Conservation (phyloP, 2,329 filamentous ascomycete species). For the Penicillium sp. region DNA sequence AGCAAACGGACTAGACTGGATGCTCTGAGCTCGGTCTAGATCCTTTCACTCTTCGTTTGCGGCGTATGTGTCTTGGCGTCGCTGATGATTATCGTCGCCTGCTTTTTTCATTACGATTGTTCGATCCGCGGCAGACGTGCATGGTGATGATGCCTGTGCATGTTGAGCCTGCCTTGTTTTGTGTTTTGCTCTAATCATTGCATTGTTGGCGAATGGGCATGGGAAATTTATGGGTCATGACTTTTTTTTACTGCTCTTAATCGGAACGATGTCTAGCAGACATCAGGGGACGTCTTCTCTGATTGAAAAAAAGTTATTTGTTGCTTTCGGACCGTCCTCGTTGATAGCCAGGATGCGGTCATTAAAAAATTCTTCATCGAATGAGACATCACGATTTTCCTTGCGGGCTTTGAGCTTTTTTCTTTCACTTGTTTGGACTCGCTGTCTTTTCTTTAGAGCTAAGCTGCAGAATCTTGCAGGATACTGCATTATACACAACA, state of each 20-base stretch:
- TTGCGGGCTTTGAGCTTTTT: background rate
- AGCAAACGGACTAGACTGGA: slow-evolving; percentile 92
- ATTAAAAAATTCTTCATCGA: slow-evolving; percentile 2
- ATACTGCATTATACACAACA: background rate
- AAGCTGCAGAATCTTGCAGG: background rate
- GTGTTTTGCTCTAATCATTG: slow-evolving; percentile 25
- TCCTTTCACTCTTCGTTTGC: background rate
- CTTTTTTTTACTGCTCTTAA: slow-evolving; percentile 11
- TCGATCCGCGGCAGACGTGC: slow-evolving; percentile 22
- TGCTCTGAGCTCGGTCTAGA: slow-evolving; percentile 49
- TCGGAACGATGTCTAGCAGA: slow-evolving; percentile 16
- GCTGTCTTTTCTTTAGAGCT: background rate
- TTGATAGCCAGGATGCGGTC: slow-evolving; percentile 1
- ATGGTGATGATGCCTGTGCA: slow-evolving; percentile 29
- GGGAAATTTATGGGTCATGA: slow-evolving; percentile 24
- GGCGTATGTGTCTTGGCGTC: background rate
- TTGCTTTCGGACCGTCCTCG: slow-evolving; percentile 1
- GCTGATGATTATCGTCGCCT: slow-evolving; percentile 1
- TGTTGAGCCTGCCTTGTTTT: slow-evolving; percentile 13
- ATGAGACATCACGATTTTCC: slow-evolving; percentile 9
- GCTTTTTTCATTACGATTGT: slow-evolving; percentile 11
- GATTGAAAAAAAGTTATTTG: slow-evolving; percentile 21
- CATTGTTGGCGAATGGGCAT: slow-evolving; percentile 30
- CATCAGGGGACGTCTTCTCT: slow-evolving; percentile 4
- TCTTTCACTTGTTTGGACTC: background rate